Percentiles rank a stretch among this genome's conserved stretches.
Conservation (phyloP, 2,329 filamentous ascomycete genomes). For the Pseudocercospora musae region DNA sequence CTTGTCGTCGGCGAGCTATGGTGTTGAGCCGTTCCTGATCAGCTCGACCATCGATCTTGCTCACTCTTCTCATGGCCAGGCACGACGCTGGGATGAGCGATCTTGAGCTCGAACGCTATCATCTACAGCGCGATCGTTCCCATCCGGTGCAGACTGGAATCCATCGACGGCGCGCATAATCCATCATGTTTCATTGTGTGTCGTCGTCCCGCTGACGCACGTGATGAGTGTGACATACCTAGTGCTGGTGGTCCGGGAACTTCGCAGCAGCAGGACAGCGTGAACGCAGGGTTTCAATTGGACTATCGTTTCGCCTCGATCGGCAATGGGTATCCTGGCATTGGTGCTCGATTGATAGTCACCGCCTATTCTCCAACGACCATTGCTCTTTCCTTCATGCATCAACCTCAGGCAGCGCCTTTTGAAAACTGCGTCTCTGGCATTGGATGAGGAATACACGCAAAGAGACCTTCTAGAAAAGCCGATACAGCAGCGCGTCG, state of each 20-base stretch:
- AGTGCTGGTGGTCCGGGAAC: not conserved
- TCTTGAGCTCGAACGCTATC: no score
- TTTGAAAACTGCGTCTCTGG: not conserved
- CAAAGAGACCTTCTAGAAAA: not conserved
- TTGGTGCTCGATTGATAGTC: no score
- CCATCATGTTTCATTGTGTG: no score
- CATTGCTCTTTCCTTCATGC: not conserved
- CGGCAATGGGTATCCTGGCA: no score
- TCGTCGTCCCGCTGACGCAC: not conserved
- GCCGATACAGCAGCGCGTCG: no score
- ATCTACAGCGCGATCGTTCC: not conserved
- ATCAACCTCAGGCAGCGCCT: not conserved
- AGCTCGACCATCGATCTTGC: not conserved
- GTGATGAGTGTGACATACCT: not conserved
- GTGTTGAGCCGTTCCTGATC: not conserved
- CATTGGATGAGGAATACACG: not conserved
- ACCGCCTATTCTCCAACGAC: no score
- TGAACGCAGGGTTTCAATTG: not conserved
- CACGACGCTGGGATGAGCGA: no score
- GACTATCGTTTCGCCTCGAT: not conserved
- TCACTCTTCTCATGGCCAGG: no score
- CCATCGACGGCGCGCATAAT: not conserved
- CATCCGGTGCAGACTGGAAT: conserved; percentile 35
- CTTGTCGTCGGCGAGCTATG: not conserved
- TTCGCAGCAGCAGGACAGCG: not conserved